These are phyloP conservation scores for Fraxinus albicans DNA, from an alignment of 305 asterid species.

Conservation along the genomic window DNA sequence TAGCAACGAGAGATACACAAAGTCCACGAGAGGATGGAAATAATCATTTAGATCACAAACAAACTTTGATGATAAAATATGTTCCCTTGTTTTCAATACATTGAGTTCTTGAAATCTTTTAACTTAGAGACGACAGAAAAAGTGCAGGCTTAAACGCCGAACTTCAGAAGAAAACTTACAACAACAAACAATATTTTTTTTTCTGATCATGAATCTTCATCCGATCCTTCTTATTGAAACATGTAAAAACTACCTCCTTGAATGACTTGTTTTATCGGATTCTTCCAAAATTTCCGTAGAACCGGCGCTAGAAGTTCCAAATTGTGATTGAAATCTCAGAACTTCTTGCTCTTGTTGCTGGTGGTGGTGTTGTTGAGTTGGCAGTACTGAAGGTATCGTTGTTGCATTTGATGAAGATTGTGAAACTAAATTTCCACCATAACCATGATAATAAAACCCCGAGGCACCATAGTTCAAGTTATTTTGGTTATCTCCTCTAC, in stretches of 20 bases:
- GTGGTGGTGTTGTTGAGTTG: constrained; percentile 8
- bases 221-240: neutral
- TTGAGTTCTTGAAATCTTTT: neutral
- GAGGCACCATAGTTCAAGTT: constrained; percentile 18
- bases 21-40: neutral
- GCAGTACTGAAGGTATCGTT: neutral
- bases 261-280: constrained; percentile 9
- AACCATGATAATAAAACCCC: constrained; percentile 15
- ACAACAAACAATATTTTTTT: neutral
- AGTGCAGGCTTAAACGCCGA: neutral
- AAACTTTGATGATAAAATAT: neutral
- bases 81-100: neutral
- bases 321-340: constrained; percentile 18
- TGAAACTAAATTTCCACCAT: constrained; percentile 14
- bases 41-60: neutral
- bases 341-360: constrained; percentile 25
- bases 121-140: neutral
- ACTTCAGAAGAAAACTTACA: neutral
- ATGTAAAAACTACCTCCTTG: constrained; percentile 12
- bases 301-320: constrained; percentile 11
- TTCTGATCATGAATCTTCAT: constrained; percentile 12
- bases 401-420: constrained; percentile 17
- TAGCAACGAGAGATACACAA: neutral
- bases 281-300: constrained; percentile 28
- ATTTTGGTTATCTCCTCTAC: neutral